Evolutionary conservation across 768 basidiomycete species (phyloP).

Genomic region (Mycena pura): DNA sequence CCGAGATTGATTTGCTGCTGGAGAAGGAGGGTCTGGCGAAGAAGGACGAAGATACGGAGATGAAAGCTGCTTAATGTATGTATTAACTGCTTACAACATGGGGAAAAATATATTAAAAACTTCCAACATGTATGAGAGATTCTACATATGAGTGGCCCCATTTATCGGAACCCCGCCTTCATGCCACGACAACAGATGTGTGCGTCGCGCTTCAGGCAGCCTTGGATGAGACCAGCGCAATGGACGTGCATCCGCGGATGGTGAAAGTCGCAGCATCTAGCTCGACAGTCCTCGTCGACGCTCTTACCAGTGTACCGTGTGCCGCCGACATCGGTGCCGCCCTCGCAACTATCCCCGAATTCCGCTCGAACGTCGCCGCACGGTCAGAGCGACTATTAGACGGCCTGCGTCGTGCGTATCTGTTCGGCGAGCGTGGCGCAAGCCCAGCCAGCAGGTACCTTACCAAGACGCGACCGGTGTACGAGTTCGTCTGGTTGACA

Average conservation of each 20-base stretch:
- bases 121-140: conserved; percentile 12
- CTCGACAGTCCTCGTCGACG: conserved; percentile 69
- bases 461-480: conserved; percentile 72
- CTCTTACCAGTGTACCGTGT: conserved; percentile 52
- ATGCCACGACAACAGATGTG: conserved; percentile 44
- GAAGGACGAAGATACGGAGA: conserved; percentile 85
- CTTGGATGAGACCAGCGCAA: conserved; percentile 70
- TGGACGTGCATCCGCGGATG: conserved; percentile 79
- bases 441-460: conserved; percentile 75
- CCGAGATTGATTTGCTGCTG: conserved; percentile 87
- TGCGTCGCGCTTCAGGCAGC: conserved; percentile 52
- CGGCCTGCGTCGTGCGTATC: conserved; percentile 58
- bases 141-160: too few species aligned
- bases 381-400: conserved; percentile 55
- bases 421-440: conserved; percentile 62
- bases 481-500: conserved; percentile 75
- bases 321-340: conserved; percentile 38
- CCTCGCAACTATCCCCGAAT: conserved; percentile 52
- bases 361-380: conserved; percentile 60
- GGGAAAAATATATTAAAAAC: conserved; percentile 15
- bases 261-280: conserved; percentile 68
- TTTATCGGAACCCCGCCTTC: too few species aligned
- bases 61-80: conserved; percentile 59
- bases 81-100: conserved; percentile 2
- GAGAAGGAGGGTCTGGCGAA: conserved; percentile 82